phyloP scores from a whole-genome alignment of 768 basidiomycete species.

The Porpolomopsis calyptriformis region DNA sequence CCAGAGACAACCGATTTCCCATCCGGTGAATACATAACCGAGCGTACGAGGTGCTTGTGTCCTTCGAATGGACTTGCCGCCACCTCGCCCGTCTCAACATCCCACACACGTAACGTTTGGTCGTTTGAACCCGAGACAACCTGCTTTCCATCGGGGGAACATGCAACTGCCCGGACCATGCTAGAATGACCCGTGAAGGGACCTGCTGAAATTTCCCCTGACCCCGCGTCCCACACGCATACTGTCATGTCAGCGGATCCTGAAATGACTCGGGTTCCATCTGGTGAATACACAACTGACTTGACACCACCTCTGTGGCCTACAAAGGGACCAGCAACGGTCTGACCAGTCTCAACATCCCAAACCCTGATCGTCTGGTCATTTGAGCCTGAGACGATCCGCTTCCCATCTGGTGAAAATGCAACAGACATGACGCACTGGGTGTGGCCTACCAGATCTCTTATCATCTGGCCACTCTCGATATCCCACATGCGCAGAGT shows the following conservation, averaged over 20 bases:
- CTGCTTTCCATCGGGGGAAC: slow-evolving; percentile 11
- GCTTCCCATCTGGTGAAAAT: slow-evolving; percentile 12
- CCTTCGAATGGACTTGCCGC: not conserved
- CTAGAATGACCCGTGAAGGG: too few relatives aligned
- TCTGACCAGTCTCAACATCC: slow-evolving; percentile 4
- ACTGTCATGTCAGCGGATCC: too few relatives aligned
- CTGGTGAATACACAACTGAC: slow-evolving; percentile 5
- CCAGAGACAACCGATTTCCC: not conserved
- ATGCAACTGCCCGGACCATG: too few relatives aligned
- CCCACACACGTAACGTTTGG: slow-evolving; percentile 6
- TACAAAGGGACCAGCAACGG: not conserved
- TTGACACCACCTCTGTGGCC: not conserved
- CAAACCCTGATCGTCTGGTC: slow-evolving; percentile 12
- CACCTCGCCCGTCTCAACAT: not conserved
- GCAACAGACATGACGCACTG: slow-evolving; percentile 1
- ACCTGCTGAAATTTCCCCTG: too few relatives aligned
- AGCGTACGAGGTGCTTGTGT: not conserved
- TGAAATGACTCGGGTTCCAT: too few relatives aligned
- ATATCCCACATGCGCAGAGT: slow-evolving; percentile 17
- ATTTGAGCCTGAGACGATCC: slow-evolving; percentile 8
- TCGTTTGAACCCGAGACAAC: slow-evolving; percentile 12
- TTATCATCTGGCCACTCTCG: not conserved
- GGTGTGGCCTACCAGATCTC: not conserved
- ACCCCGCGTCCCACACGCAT: too few relatives aligned
- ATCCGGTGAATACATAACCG: not conserved